Evolutionary conservation across 1,284 basidiomycete species (phyloP), one percentile per base, ranked within the genome.

Genomic region (Ceratobasidium sp.): DNA sequence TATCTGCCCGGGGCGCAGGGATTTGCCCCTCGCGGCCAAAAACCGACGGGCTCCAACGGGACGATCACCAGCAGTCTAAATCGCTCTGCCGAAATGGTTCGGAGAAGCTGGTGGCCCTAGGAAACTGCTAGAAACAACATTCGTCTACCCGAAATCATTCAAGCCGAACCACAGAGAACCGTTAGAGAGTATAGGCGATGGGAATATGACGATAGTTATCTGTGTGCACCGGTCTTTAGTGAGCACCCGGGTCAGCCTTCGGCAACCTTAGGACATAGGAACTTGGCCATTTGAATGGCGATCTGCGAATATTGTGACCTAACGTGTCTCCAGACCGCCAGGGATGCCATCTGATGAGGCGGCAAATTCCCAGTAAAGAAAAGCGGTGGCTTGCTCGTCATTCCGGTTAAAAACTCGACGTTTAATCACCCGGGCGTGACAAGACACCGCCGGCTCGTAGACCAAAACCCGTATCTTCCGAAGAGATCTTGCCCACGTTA

Each of bases 351-450:
- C 28, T 61, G 59, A 61, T 60, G 34, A 58, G 32, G 46, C 45
- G 67, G 57, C 41, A 71, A 71, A 50, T 59, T 52, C 57, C 41
- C 52, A 58, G 46, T 69, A 28, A 53, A 69, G 36, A n/a, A 45
- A 53, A 43, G 23, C 59, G 3, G 59, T 46, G 59, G 41, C 41
- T 21, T 34, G 21, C 8, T 46, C 39, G 28, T 46, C 39, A 53
- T 16, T 48, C 53, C 34, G 28, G 28, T 32, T 32, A 14, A 53
- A 45, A 36, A 57, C 28, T 8, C 23, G 12, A 26, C 12, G n/a
- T 50, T 50, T 60, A 48, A 36, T 43, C 23, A 6, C 23, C 45
- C 43, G 53, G 36, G 6, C 6, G 6, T 6, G 14, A 21, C 43
- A 48, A 71, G 67, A 59, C 32, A n/a, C 57, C 67, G 55, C 26